Base-by-base conservation (phyloP, 2,329 filamentous ascomycete species). In the Diaporthe vexans region DNA sequence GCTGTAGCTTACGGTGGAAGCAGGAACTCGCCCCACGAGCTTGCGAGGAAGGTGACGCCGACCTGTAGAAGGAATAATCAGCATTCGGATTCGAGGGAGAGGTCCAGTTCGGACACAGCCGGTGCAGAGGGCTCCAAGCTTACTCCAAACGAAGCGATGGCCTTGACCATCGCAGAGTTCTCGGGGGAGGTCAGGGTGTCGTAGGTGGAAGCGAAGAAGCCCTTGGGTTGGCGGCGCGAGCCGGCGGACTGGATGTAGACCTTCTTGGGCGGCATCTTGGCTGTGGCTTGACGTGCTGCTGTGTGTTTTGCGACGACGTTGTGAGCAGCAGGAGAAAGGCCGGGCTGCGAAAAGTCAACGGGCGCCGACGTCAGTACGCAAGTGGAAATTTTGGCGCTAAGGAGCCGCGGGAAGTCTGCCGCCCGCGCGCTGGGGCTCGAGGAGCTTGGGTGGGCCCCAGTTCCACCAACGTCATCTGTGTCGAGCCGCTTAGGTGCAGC, bases 221-320 rank as follows among this genome's bases (percentile, higher is more conserved):
- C 87, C 79, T 86, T 88, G 72, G 85, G 81, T 76, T 84, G 83
- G 75, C 85, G 82, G 65, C 85, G 81, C 57, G 83, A 83, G 76
- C 81, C 78, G 65, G 84, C 83, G 78, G 84, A 84, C 78, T 90
- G 87, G 78, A 90, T 86, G 75, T 86, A 81, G 76, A 88, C 85
- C 83, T 88, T 86, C 84, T 91, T 93, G 78, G 91, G 90, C 81
- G 91, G 85, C 93, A 94, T 94, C 76, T 73, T 86, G 79, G 54
- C 52, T 56, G 19, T 56, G 21, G 56, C 52, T 77, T 73, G 63
- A 37, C 46, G 46, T 73, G 40, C 54, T 58, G 54, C 65, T 48
- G 43, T 80, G 78, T 72, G 74, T 74, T 76, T 35, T 71, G 69
- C 46, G 56, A 71, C 43, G 43, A 61, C 48, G 21, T 19, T 67